Conservation (phyloP, 2,329 filamentous ascomycete genomes). For the Nigrospora sphaerica region DNA sequence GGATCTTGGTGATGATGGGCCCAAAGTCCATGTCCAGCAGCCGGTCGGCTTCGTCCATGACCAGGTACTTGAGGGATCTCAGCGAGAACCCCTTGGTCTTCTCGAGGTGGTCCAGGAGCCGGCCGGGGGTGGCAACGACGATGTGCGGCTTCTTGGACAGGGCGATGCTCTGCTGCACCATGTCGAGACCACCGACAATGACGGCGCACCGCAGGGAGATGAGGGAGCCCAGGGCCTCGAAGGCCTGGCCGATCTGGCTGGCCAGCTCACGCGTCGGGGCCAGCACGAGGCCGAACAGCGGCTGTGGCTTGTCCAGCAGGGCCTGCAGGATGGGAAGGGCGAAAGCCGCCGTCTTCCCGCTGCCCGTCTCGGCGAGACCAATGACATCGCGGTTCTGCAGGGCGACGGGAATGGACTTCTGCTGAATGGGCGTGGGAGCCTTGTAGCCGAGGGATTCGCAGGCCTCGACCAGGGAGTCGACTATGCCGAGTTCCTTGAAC, state of each 20-base stretch:
- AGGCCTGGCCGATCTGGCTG: slow-evolving; percentile 80
- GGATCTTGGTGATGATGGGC: slow-evolving; percentile 67
- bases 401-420: slow-evolving; percentile 73
- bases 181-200: slow-evolving; percentile 90
- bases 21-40: slow-evolving; percentile 86
- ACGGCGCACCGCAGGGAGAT: slow-evolving; percentile 84
- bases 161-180: slow-evolving; percentile 85
- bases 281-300: slow-evolving; percentile 81
- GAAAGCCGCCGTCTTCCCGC: slow-evolving; percentile 93
- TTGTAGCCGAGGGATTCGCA: slow-evolving; percentile 79
- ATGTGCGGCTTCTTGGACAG: slow-evolving; percentile 95
- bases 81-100: slow-evolving; percentile 96
- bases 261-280: slow-evolving; percentile 92
- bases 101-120: slow-evolving; percentile 85
- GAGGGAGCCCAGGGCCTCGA: slow-evolving; percentile 78
- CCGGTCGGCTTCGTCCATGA: slow-evolving; percentile 92
- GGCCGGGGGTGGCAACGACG: slow-evolving; percentile 83
- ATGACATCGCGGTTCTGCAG: slow-evolving; percentile 81
- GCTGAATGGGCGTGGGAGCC: slow-evolving; percentile 81
- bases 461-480: slow-evolving; percentile 82
- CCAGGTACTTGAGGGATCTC: slow-evolving; percentile 73
- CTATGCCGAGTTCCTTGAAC: slow-evolving; percentile 69
- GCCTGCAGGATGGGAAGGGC: slow-evolving; percentile 87
- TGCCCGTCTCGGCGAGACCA: slow-evolving; percentile 89
- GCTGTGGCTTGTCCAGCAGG: slow-evolving; percentile 79